Evolutionary conservation across 1,284 basidiomycete species (phyloP), one percentile per base, ranked within the genome.

Genomic region (Heterobasidion parviporum): DNA sequence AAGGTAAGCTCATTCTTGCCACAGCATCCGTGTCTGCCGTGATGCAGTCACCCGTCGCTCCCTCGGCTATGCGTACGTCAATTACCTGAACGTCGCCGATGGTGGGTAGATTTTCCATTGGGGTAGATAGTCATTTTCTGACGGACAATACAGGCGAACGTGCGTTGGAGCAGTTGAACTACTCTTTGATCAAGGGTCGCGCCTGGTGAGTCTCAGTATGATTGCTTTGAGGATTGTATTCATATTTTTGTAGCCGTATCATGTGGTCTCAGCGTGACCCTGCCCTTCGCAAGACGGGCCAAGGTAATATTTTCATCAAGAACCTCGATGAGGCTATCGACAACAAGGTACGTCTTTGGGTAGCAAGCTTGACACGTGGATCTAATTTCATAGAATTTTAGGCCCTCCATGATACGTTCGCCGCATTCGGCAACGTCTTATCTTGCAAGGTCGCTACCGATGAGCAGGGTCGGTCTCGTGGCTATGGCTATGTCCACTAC

Each of bases 211-310:
- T 72, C 2, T 33, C 26, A 12, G 12, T 44, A 43, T 34, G 44
- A 20, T 51, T 34, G 46, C 45, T 12, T 38, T 18, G 52, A 35
- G 34, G 32, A 45, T 26, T 55, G 26, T 41, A 53, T 34, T 52
- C 52, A 34, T 61, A 61, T 55, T 56, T 54, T 61, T 62, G 58
- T 61, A 92, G 89, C 81, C 94, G 97, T 68, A 99, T 99, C 81
- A 99, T 99, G 97, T 98, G 97, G 95, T 98, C 95, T 68, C 96
- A 99, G 84, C 93, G 97, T 72, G 97, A 99, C 79, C 97, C 97
- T 60, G 92, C 94, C 65, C 85, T 99, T 68, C 94, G 97, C 75
- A 98, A 99, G 85, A 98, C 95, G 63, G 95, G 95, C 63, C 94
- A 98, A 78, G 97, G 97, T 74, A 99, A 99, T 76, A 96, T 99